phyloP scores from a whole-genome alignment of 257 asterid genomes.

The Rubia yunnanensis region DNA sequence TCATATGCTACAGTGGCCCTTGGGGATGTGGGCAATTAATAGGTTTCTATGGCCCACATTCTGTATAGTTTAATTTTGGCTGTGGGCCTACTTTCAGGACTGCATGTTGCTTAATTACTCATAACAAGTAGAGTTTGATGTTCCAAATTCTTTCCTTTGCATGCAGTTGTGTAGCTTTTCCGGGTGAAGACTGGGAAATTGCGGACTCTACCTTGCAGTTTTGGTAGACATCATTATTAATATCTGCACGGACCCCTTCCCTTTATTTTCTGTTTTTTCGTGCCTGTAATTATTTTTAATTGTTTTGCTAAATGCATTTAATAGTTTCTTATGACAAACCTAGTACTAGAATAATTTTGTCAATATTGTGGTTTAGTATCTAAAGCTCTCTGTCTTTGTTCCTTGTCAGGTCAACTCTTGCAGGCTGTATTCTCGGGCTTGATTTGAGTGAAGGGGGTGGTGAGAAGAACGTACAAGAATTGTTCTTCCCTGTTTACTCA shows the following conservation, averaged over 20 bases:
- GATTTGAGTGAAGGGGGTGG: conserved; percentile 38
- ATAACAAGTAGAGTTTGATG: neutral
- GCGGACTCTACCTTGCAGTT: conserved; percentile 84
- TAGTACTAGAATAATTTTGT: neutral
- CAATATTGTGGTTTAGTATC: neutral
- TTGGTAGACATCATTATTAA: conserved; percentile 41
- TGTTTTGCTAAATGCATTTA: neutral
- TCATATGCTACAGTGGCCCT: neutral
- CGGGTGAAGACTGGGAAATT: conserved; percentile 84
- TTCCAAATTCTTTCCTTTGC: conserved; percentile 3
- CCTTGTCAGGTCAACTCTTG: conserved; percentile 69
- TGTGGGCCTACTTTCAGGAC: neutral
- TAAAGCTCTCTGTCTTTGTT: conserved; percentile 10
- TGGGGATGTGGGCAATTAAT: no score
- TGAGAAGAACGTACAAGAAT: conserved; percentile 41
- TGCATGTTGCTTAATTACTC: neutral
- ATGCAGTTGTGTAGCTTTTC: conserved; percentile 72
- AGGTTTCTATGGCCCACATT: no score
- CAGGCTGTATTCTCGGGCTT: conserved; percentile 57
- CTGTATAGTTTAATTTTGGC: no score
- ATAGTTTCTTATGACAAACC: neutral
- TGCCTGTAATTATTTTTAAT: neutral
- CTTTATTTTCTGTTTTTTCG: neutral
- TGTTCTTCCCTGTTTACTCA: conserved; percentile 55
- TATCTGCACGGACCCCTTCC: neutral